phyloP scores from a whole-genome alignment of 768 basidiomycete species.

The Tricholoma bakamatsutake region DNA sequence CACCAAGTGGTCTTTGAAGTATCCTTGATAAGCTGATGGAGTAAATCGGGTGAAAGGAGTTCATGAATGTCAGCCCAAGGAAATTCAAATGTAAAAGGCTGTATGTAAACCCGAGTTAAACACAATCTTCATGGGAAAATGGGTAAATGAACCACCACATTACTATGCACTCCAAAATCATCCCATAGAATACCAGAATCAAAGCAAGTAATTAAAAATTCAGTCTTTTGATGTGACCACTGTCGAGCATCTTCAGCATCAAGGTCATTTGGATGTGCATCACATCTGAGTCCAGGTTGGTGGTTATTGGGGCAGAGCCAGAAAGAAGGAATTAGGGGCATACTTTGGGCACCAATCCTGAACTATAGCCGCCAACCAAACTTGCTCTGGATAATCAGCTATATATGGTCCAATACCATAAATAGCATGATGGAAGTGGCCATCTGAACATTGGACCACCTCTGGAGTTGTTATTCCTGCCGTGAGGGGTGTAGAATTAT shows the following conservation, averaged over 20 bases:
- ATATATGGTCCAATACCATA: not conserved
- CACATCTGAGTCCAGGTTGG: no score
- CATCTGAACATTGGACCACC: not conserved
- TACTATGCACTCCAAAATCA: no score
- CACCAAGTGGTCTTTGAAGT: slow-evolving; percentile 17
- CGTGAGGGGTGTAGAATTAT: not conserved
- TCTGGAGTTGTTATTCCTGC: not conserved
- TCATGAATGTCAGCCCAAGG: slow-evolving; percentile 28
- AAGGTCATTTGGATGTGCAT: no score
- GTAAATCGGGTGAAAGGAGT: slow-evolving; percentile 12
- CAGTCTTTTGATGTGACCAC: no score
- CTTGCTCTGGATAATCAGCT: not conserved
- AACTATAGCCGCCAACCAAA: not conserved
- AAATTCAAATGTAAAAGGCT: slow-evolving; percentile 24
- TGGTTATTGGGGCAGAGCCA: no score
- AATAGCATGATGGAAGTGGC: not conserved
- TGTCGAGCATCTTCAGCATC: no score
- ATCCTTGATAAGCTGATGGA: no score
- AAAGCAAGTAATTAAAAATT: no score
- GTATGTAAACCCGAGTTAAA: no score
- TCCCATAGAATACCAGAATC: no score
- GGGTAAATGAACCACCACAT: no score
- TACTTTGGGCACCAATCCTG: not conserved
- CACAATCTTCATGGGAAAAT: no score
- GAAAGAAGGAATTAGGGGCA: not conserved